phyloP scores from a whole-genome alignment of 306 rosid genomes.

The Cucurbita moschata region DNA sequence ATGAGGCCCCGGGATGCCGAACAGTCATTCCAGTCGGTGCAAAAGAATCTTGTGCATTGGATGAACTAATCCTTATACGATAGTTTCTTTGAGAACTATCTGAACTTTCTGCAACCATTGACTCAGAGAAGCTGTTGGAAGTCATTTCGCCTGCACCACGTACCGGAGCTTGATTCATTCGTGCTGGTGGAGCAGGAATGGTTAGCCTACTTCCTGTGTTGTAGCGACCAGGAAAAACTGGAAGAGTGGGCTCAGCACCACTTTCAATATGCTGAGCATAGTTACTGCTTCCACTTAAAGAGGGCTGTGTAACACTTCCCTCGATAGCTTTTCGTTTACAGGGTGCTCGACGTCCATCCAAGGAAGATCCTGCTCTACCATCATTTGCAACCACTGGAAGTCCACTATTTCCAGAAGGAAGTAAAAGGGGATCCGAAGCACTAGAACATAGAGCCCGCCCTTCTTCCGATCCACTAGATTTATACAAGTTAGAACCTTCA shows the following conservation, averaged over 20 bases:
- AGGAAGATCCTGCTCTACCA: constrained; percentile 52
- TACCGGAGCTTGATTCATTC: constrained; percentile 36
- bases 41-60: constrained; percentile 40
- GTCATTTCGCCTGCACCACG: constrained; percentile 33
- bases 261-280: constrained; percentile 48
- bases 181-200: constrained; percentile 38
- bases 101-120: constrained; percentile 32
- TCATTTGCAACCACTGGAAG: constrained; percentile 34
- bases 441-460: constrained; percentile 29
- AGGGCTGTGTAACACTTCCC: constrained; percentile 53
- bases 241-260: constrained; percentile 12
- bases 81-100: constrained; percentile 53
- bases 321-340: constrained; percentile 81
- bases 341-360: constrained; percentile 57
- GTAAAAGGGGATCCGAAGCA: constrained; percentile 39
- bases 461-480: constrained; percentile 42
- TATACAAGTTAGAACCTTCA: constrained; percentile 37
- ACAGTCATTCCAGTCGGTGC: constrained; percentile 33
- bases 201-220: constrained; percentile 25
- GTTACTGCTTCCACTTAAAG: constrained; percentile 58
- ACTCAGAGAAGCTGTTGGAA: constrained; percentile 30
- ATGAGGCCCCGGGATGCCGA: constrained; percentile 39
- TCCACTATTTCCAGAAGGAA: constrained; percentile 41
- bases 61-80: constrained; percentile 51
- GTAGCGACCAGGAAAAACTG: constrained; percentile 30